Percentiles rank a stretch among this genome's conserved stretches.
Evolutionary conservation across 441 rosid species (phyloP).

Genomic region (Populus tomentosa): DNA sequence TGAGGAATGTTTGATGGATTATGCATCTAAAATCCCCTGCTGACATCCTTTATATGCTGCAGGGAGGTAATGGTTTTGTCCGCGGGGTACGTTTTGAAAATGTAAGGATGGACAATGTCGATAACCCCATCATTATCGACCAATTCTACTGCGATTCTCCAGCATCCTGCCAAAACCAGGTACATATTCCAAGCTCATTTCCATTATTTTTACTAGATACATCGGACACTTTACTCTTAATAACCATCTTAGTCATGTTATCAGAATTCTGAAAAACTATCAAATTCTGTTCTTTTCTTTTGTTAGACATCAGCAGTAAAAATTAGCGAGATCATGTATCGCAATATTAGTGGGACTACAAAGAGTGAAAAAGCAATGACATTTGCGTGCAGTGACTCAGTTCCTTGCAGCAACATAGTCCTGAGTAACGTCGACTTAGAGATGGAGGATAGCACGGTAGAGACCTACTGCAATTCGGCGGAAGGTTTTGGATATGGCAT

Average conservation of each 20-base stretch:
- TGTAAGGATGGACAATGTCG: slow-evolving; percentile 73
- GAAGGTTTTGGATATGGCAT: slow-evolving; percentile 73
- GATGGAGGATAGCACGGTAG: slow-evolving; percentile 57
- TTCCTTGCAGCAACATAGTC: slow-evolving; percentile 76
- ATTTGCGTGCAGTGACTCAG: slow-evolving; percentile 85
- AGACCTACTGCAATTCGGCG: slow-evolving; percentile 88
- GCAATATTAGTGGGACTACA: slow-evolving; percentile 78
- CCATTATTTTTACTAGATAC: not conserved
- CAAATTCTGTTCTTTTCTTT: not conserved
- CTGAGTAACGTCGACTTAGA: slow-evolving; percentile 74
- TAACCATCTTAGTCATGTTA: not conserved
- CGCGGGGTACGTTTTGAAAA: slow-evolving; percentile 78
- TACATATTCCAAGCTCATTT: slow-evolving; percentile 17
- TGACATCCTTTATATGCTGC: slow-evolving; percentile 8
- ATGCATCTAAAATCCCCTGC: not conserved
- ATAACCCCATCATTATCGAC: slow-evolving; percentile 88
- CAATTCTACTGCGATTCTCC: slow-evolving; percentile 98
- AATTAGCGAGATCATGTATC: slow-evolving; percentile 76
- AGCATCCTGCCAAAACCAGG: slow-evolving; percentile 78
- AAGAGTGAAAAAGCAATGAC: slow-evolving; percentile 64
- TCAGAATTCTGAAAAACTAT: slow-evolving; percentile 13
- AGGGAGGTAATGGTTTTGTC: slow-evolving; percentile 95
- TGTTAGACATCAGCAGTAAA: slow-evolving; percentile 73
- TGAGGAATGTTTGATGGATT: not conserved
- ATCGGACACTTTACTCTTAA: not conserved